Conservation (phyloP, 2,329 filamentous ascomycete species). For the Allantophomopsis lycopodina region DNA sequence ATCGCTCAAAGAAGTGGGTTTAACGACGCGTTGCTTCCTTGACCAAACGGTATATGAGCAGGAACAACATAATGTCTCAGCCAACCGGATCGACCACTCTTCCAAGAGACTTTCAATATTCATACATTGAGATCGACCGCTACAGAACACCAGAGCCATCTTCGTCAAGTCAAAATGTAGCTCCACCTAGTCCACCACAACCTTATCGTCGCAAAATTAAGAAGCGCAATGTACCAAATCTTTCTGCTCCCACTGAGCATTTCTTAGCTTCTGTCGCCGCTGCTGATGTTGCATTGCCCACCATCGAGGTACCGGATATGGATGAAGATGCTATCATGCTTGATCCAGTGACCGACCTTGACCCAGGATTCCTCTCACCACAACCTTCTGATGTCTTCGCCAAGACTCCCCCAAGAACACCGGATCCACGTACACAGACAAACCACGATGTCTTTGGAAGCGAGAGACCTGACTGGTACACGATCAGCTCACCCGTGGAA, state of each 20-base stretch:
- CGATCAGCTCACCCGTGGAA: conserved; percentile 7
- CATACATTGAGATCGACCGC: conserved; percentile 8
- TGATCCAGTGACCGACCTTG: conserved; percentile 7
- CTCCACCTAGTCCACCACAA: conserved; percentile 12
- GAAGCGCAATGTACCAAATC: conserved; percentile 13
- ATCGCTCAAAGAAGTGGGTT: too few species aligned
- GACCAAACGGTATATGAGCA: too few species aligned
- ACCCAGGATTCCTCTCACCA: conserved; percentile 11
- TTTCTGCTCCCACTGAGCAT: conserved; percentile 44
- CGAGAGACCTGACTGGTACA: conserved; percentile 16
- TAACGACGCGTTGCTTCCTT: too few species aligned
- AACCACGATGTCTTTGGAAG: conserved; percentile 5
- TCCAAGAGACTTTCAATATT: conserved; percentile 16
- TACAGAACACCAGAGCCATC: conserved; percentile 16
- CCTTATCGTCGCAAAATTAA: conserved; percentile 16
- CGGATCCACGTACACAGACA: conserved; percentile 23
- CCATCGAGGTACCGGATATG: conserved; percentile 41
- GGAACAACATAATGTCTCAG: too few species aligned
- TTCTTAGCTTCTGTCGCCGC: conserved; percentile 55
- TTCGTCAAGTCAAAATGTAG: conserved; percentile 14
- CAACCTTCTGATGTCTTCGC: conserved; percentile 4
- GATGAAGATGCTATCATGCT: conserved; percentile 12
- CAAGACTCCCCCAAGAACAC: conserved; percentile 42
- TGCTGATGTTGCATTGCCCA: conserved; percentile 49
- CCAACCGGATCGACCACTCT: conserved; percentile 11